Percentiles rank a stretch among this genome's conserved stretches.
Conservation (phyloP, 2,329 filamentous ascomycete species). For the Pseudogymnoascus sp. region DNA sequence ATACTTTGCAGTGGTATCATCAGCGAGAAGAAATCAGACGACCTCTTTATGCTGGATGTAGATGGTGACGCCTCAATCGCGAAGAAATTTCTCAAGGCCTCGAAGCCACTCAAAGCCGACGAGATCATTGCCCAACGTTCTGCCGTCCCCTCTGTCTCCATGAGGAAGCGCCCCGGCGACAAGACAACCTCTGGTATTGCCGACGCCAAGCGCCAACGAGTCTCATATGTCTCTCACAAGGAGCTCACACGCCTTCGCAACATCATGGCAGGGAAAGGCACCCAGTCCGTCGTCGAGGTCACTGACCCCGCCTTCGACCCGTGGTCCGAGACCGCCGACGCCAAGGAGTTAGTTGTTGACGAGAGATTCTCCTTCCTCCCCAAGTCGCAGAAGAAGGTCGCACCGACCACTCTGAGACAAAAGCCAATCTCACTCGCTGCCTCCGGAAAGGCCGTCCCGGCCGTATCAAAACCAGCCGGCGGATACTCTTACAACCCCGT, state of each 20-base stretch:
- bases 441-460: constrained; percentile 70
- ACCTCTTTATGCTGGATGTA: constrained; percentile 80
- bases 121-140: constrained; percentile 86
- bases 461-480: constrained; percentile 70
- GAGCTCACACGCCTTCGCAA: constrained; percentile 72
- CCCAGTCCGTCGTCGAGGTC: constrained; percentile 37
- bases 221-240: constrained; percentile 74
- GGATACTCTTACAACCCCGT: constrained; percentile 90
- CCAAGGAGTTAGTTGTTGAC: constrained; percentile 40
- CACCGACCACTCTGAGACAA: constrained; percentile 67
- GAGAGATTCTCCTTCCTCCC: constrained; percentile 59
- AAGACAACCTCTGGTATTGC: constrained; percentile 68
- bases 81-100: constrained; percentile 57
- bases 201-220: constrained; percentile 65
- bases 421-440: constrained; percentile 76
- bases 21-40: constrained; percentile 70
- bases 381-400: constrained; percentile 57
- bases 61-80: constrained; percentile 61
- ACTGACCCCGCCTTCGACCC: constrained; percentile 69
- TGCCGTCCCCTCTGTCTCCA: constrained; percentile 68
- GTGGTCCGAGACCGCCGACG: constrained; percentile 55
- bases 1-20: constrained; percentile 63
- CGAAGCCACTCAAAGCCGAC: constrained; percentile 80
- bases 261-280: constrained; percentile 62
- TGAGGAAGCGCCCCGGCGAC: constrained; percentile 63